Conservation (phyloP, 352 stramenopile genomes). For the Phytophthora uliginosa region DNA sequence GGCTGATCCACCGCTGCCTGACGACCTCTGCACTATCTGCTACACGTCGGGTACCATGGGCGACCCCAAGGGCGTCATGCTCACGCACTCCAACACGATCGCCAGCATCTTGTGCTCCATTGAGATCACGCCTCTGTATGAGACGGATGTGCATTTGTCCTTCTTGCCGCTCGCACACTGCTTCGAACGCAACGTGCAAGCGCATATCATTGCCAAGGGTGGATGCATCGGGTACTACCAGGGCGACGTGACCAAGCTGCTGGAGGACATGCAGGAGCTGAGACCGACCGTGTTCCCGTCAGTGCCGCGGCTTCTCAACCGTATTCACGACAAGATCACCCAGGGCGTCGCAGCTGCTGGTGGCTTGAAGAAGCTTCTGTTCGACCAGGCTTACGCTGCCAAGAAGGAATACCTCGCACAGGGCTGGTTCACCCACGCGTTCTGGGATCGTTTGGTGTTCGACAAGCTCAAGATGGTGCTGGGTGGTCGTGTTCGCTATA, state of each 20-base stretch:
- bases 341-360: slow-evolving; percentile 74
- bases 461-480: slow-evolving; percentile 93
- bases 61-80: slow-evolving; percentile 59
- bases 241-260: slow-evolving; percentile 87
- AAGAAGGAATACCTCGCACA: slow-evolving; percentile 75
- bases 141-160: slow-evolving; percentile 80
- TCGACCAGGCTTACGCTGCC: slow-evolving; percentile 82
- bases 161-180: slow-evolving; percentile 97
- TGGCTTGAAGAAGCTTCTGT: slow-evolving; percentile 92
- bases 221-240: slow-evolving; percentile 94
- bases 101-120: slow-evolving; percentile 41
- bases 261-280: slow-evolving; percentile 94
- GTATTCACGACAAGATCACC: slow-evolving; percentile 96
- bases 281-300: slow-evolving; percentile 93
- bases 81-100: slow-evolving; percentile 60
- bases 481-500: slow-evolving; percentile 89
- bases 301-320: slow-evolving; percentile 96
- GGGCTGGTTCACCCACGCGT: slow-evolving; percentile 50
- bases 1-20: slow-evolving; percentile 46
- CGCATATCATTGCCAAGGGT: slow-evolving; percentile 67
- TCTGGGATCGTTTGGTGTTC: slow-evolving; percentile 97
- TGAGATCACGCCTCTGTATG: slow-evolving; percentile 35
- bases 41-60: slow-evolving; percentile 67
- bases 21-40: slow-evolving; percentile 65
- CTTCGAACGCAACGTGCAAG: slow-evolving; percentile 88